These are phyloP conservation scores for Sugiyamaella sp. DNA, from an alignment of 1,139 yeast genomes.

Conservation along the genomic window DNA sequence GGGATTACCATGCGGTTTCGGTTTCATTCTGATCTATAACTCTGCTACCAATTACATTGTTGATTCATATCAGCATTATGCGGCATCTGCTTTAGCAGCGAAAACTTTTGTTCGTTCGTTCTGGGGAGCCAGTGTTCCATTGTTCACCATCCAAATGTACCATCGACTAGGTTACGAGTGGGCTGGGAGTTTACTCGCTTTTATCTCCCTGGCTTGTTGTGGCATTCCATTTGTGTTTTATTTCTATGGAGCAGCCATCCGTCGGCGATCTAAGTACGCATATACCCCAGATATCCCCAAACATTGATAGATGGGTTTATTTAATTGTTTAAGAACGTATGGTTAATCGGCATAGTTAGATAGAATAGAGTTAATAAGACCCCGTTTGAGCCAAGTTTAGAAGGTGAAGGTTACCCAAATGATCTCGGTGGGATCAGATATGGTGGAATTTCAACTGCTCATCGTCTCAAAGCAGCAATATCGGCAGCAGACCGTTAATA, in stretches of 20 bases:
- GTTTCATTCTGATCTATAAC: conserved; percentile 61
- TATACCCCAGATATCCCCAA: conserved; percentile 16
- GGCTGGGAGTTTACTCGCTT: conserved; percentile 76
- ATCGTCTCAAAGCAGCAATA: too few relatives aligned
- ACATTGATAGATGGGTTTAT: too few relatives aligned
- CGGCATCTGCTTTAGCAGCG: conserved; percentile 89
- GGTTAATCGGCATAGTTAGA: too few relatives aligned
- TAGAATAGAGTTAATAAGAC: too few relatives aligned
- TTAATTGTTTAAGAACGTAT: too few relatives aligned
- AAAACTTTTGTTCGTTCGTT: conserved; percentile 59
- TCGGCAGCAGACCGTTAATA: too few relatives aligned
- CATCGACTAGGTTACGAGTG: conserved; percentile 69
- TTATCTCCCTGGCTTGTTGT: conserved; percentile 60
- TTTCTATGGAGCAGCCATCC: conserved; percentile 61
- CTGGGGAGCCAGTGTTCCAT: conserved; percentile 46
- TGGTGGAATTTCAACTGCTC: too few relatives aligned
- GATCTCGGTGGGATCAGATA: too few relatives aligned
- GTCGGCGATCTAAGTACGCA: conserved; percentile 69
- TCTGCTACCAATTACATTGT: conserved; percentile 65
- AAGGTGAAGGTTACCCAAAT: too few relatives aligned
- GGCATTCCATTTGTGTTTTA: conserved; percentile 71
- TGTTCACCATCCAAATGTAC: conserved; percentile 57
- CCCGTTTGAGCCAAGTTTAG: too few relatives aligned
- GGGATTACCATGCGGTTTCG: conserved; percentile 63
- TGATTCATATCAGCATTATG: conserved; percentile 66